Conservation (phyloP, 192 early-diverging fungal genomes). For the Borealophlyctis nickersoniae region DNA sequence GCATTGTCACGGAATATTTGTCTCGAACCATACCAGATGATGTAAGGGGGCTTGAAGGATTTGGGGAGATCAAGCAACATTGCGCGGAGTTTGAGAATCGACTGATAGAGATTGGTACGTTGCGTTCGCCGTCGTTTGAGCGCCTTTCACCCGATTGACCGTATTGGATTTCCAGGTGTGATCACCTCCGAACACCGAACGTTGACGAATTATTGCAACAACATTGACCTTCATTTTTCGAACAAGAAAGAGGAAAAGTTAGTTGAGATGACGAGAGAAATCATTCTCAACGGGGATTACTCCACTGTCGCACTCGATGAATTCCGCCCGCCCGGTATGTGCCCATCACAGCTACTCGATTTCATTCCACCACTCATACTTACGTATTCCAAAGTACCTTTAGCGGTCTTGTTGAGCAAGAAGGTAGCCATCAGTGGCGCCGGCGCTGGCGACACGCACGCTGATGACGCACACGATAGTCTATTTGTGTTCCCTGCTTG, state of each 20-base stretch:
- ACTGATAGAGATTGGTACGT: background rate
- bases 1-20: constrained; percentile 13
- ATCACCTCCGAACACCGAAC: background rate
- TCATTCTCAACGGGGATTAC: background rate
- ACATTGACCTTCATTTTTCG: background rate
- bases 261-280: background rate
- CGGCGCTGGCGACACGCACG: background rate
- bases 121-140: background rate
- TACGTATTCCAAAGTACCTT: background rate
- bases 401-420: background rate
- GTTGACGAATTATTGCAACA: background rate
- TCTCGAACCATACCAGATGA: constrained; percentile 3
- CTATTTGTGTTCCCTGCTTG: constrained; percentile 26
- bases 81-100: background rate
- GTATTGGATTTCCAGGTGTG: background rate
- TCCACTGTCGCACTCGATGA: background rate
- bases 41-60: background rate
- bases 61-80: background rate
- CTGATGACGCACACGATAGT: background rate
- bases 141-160: background rate
- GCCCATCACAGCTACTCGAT: background rate
- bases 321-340: background rate
- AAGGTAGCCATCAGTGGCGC: background rate
- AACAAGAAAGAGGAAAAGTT: background rate
- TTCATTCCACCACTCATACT: background rate